Evolutionary conservation across 2,329 filamentous ascomycete species (phyloP).

Genomic region (Phymatotrichopsis omnivora): DNA sequence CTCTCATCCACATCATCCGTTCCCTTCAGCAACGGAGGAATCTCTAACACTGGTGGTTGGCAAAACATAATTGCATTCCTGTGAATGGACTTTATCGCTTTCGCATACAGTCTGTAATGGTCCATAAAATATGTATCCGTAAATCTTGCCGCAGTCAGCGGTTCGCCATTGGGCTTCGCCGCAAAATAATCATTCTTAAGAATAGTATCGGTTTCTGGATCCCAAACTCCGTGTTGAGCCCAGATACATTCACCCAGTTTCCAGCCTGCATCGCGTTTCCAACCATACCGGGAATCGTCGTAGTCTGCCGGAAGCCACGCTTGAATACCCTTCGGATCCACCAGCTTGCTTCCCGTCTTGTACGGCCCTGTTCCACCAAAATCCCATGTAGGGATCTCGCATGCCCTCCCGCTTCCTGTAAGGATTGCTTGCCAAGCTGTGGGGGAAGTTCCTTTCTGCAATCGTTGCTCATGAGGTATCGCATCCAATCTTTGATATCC

Average conservation of each 20-base stretch:
- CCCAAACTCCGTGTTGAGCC: conserved; percentile 96
- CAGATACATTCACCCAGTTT: conserved; percentile 89
- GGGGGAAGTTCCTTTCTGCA: conserved; percentile 86
- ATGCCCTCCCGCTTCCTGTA: conserved; percentile 79
- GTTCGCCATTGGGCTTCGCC: conserved; percentile 65
- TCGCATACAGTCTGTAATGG: conserved; percentile 66
- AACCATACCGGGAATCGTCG: conserved; percentile 80
- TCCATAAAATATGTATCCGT: conserved; percentile 88
- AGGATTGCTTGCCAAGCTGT: conserved; percentile 91
- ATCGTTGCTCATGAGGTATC: conserved; percentile 75
- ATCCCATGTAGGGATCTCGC: conserved; percentile 84
- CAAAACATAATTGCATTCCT: conserved; percentile 77
- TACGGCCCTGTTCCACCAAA: conserved; percentile 89
- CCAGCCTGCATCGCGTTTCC: conserved; percentile 80
- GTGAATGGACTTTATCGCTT: conserved; percentile 65
- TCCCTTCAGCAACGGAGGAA: conserved; percentile 78
- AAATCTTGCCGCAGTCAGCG: conserved; percentile 71
- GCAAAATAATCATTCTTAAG: conserved; percentile 81
- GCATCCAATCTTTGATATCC: conserved; percentile 71
- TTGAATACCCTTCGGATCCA: conserved; percentile 76
- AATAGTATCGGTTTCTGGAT: conserved; percentile 64
- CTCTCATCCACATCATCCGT: conserved; percentile 80
- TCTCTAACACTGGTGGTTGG: conserved; percentile 82
- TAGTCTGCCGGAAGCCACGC: conserved; percentile 78
- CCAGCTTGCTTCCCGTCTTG: conserved; percentile 69